Percentiles rank a stretch among this genome's conserved stretches.
These are phyloP conservation scores for Solanum hybrid DNA, from an alignment of 305 asterid genomes.

Conservation along the genomic window DNA sequence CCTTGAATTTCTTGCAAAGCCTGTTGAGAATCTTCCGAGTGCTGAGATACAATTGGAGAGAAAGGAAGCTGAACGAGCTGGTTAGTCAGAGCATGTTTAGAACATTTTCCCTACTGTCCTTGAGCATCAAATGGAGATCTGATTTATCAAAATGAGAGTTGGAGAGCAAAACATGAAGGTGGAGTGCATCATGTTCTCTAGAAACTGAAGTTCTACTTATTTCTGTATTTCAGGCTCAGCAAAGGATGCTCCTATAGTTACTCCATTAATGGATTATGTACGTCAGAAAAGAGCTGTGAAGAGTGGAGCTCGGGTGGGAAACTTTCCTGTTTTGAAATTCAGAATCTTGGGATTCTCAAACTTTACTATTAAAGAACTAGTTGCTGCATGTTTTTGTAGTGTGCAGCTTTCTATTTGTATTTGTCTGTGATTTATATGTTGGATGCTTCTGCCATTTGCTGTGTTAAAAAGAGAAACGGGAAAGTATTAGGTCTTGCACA, in stretches of 20 bases:
- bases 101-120: background rate
- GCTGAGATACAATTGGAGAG: slow-evolving; percentile 91
- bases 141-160: background rate
- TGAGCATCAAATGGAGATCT: slow-evolving; percentile 3
- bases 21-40: slow-evolving; percentile 86
- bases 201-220: background rate
- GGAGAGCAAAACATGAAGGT: background rate
- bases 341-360: background rate
- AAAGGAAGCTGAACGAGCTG: slow-evolving; percentile 81
- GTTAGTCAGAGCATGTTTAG: slow-evolving; percentile 24
- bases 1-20: slow-evolving; percentile 75
- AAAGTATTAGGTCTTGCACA: background rate
- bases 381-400: background rate
- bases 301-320: slow-evolving; percentile 70
- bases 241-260: slow-evolving; percentile 62
- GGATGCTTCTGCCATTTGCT: background rate
- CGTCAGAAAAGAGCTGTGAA: slow-evolving; percentile 83
- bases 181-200: background rate
- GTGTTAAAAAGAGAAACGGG: background rate
- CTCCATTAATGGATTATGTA: slow-evolving; percentile 80
- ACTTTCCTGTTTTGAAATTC: background rate
- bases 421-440: background rate
- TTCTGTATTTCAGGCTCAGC: slow-evolving; percentile 42
- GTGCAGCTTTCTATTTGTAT: background rate
- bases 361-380: background rate